Base-by-base conservation (phyloP, 2,329 filamentous ascomycete species). In the Venturia pyrina region DNA sequence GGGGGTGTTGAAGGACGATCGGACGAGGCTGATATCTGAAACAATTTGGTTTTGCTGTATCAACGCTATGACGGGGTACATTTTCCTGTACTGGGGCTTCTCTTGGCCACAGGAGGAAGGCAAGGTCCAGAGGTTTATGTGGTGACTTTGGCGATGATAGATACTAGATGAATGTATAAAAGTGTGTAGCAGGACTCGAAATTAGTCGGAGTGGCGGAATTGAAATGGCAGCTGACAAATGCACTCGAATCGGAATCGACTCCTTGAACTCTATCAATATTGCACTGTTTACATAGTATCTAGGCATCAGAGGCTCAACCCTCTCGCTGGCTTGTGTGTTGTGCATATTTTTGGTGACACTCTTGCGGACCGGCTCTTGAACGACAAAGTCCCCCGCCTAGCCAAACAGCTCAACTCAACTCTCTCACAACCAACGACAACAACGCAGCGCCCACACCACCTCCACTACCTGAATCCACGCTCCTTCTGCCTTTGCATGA, bases 41-140 rank as follows among this genome's bases (percentile, higher is more conserved):
- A 90, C 87, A 3, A 66, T 77, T 0, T 93, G 89, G 89, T 87
- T 90, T 70, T 67, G 88, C 40, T 71, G 76, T 2, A 81, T 95
- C 65, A 91, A 93, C 72, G 73, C 74, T 1, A 81, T 73, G 0
- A 91, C 90, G 2, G 87, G 88, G 69, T 89, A 88, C 72, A 78
- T 91, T 3, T 96, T 95, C 73, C 73, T 95, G 64, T 80, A 80
- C 66, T 81, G 81, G 71, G 86, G 86, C 0, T 95, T 90, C 69
- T 75, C 81, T 65, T 95, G 91, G 89, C 75, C 75, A 46, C 78
- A 85, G 41, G 84, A 87, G 70, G 82, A 82, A 24, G 83, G 82
- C 2, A 80, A 78, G 67, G 71, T 83, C 40, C 90, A 95, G 79
- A 82, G 90, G 64, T 96, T 96, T 74, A 90, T 96, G 86, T 96